phyloP scores from a whole-genome alignment of 2,329 filamentous ascomycete genomes.

The Ophiocordyceps polyrhachis-furcata region DNA sequence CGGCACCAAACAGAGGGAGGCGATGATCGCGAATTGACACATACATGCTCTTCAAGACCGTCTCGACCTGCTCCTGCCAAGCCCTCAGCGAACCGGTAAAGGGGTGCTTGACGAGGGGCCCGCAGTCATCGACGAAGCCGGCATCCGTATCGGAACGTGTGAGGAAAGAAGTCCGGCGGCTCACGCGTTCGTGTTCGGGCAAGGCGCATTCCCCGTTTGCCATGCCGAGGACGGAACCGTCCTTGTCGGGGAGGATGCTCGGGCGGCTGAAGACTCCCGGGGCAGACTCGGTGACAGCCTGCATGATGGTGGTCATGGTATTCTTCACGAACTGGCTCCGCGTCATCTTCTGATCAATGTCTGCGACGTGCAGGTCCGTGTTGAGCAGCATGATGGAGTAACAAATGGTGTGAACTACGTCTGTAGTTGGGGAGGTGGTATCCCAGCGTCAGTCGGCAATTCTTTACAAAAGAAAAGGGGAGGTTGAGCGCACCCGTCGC shows the following conservation, averaged over 20 bases:
- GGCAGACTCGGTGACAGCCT: constrained; percentile 54
- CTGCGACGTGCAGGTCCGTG: constrained; percentile 85
- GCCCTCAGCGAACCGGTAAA: constrained; percentile 58
- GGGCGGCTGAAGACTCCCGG: constrained; percentile 46
- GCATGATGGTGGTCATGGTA: constrained; percentile 74
- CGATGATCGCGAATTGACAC: constrained; percentile 70
- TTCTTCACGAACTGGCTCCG: constrained; percentile 89
- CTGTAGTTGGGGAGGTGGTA: constrained; percentile 19
- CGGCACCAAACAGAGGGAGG: constrained; percentile 68
- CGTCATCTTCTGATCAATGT: constrained; percentile 95
- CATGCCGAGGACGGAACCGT: constrained; percentile 9
- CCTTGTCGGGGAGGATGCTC: constrained; percentile 31
- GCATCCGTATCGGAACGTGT: constrained; percentile 24
- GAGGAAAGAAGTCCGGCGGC: constrained; percentile 29
- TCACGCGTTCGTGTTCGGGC: constrained; percentile 19
- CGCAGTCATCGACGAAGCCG: constrained; percentile 35
- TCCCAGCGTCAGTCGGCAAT: constrained; percentile 10
- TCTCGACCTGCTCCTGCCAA: constrained; percentile 81
- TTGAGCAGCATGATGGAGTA: constrained; percentile 93
- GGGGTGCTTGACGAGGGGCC: constrained; percentile 57
- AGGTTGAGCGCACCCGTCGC: constrained; percentile 38
- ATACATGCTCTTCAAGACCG: constrained; percentile 85
- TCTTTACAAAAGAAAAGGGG: neutral
- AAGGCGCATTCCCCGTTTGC: constrained; percentile 15
- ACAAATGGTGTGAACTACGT: constrained; percentile 92